Conservation (phyloP, 352 stramenopile species). For the Globisporangium solare region DNA sequence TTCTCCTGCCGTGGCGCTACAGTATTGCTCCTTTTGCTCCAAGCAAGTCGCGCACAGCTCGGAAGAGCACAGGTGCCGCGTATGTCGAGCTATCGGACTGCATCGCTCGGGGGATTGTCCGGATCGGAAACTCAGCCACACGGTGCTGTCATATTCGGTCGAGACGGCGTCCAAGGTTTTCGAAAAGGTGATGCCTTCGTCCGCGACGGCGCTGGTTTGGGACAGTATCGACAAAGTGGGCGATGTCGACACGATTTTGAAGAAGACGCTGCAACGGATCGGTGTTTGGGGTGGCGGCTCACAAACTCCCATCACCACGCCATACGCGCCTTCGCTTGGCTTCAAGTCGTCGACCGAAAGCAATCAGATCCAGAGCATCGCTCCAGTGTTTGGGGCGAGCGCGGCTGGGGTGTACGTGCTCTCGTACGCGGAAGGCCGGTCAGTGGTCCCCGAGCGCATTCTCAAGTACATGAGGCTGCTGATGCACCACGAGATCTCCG, state of each 20-base stretch:
- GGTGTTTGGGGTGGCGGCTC: slow-evolving; percentile 79
- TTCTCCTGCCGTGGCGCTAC: slow-evolving; percentile 6
- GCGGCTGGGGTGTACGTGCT: slow-evolving; percentile 63
- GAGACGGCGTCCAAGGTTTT: slow-evolving; percentile 60
- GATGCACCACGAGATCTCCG: slow-evolving; percentile 82
- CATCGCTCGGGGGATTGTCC: slow-evolving; percentile 64
- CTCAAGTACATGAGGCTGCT: slow-evolving; percentile 85
- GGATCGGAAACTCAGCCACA: slow-evolving; percentile 24
- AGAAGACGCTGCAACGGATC: slow-evolving; percentile 61
- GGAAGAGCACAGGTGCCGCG: slow-evolving; percentile 53
- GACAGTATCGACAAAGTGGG: slow-evolving; percentile 71
- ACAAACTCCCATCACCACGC: slow-evolving; percentile 78
- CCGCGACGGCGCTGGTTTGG: slow-evolving; percentile 43
- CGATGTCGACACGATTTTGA: slow-evolving; percentile 66
- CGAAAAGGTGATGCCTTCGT: slow-evolving; percentile 49
- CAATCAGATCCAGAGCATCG: slow-evolving; percentile 10
- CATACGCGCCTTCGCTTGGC: slow-evolving; percentile 30
- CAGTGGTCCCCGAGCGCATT: slow-evolving; percentile 68
- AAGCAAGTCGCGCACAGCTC: slow-evolving; percentile 53
- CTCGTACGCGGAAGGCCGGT: slow-evolving; percentile 70
- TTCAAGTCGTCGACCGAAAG: slow-evolving; percentile 10
- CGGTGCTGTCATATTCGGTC: slow-evolving; percentile 63
- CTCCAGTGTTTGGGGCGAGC: slow-evolving; percentile 12
- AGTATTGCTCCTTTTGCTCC: slow-evolving; percentile 55
- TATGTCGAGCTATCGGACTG: slow-evolving; percentile 43